Percentiles rank a stretch among this genome's conserved stretches.
Evolutionary conservation across 129 eudicot genomes (phyloP).

Genomic region (Arctium lappa): DNA sequence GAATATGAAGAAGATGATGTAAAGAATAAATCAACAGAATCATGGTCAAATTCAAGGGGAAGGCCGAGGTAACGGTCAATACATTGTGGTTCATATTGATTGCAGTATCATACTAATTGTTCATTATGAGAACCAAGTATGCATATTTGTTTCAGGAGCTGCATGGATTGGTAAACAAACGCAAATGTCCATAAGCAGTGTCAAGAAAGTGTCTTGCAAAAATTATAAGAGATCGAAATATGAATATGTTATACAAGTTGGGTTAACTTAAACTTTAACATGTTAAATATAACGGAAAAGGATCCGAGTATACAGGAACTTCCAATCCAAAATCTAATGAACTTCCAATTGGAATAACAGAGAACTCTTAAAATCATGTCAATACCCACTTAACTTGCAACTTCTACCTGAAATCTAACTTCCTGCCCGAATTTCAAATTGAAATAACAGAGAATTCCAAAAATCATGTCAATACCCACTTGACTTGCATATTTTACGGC

Average conservation of each 20-base stretch:
- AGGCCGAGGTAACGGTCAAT: background rate
- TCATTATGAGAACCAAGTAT: background rate
- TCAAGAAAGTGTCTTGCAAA: background rate
- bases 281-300: background rate
- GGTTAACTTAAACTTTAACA: background rate
- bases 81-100: background rate
- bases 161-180: background rate
- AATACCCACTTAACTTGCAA: background rate
- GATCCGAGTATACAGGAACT: background rate
- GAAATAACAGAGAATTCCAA: background rate
- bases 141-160: background rate
- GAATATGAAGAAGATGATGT: conserved; percentile 8
- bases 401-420: background rate
- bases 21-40: background rate
- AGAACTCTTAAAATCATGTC: background rate
- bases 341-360: background rate
- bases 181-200: background rate
- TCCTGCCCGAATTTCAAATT: background rate
- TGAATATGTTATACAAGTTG: background rate
- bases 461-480: background rate
- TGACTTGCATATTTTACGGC: background rate
- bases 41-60: background rate
- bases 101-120: background rate
- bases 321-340: background rate
- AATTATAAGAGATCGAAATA: background rate